Evolutionary conservation across 2,329 filamentous ascomycete genomes (phyloP), one percentile per base, ranked within the genome.

Genomic region (Plectosphaerella cucumerina): DNA sequence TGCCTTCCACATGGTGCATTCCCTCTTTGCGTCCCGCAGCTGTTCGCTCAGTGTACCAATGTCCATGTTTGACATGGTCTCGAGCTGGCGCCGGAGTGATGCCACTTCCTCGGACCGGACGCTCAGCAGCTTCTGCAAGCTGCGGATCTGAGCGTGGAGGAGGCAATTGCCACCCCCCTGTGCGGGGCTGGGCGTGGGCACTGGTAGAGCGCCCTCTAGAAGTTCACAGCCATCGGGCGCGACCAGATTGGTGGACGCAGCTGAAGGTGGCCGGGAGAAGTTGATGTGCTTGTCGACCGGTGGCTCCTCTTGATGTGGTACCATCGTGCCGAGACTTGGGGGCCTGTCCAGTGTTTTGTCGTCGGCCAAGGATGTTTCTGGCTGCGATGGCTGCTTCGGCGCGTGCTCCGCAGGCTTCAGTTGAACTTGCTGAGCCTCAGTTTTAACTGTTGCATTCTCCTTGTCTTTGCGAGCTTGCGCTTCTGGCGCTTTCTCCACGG

Each of bases 1-100:
- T 31, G 70, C 71, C 55, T 70, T 76, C 83, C 82, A 86, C 54
- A 66, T 70, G 26, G 66, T 59, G 33, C 68, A 61, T 44, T 80
- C 75, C 33, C 65, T 62, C 47, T 69, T 71, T 4, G 70, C 63
- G 18, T 67, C 64, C 18, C 73, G 64, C 43, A 85, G 59, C 56
- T 79, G 70, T 55, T 80, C 74, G 49, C 71, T 73, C 49, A 82
- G 58, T 5, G 69, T 70, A 1, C 73, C 72, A 15, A 76, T 59
- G 42, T 76, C 73, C 41, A 70, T 60, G 35, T 70, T 67, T 39
- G 70, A 66, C 41, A 71, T 67, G 15, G 74, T 63, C 46, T 76
- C 73, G 3, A 83, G 58, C 50, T 75, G 72, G 6, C 72, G 68
- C 17, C 67, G 69, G 20, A 82, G 61, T 14, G 75, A 71, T 5